A percentile compares a stretch with the other conserved stretches of the same genome.
Evolutionary conservation across 768 basidiomycete genomes (phyloP).

Genomic region (Lentinula sp.): DNA sequence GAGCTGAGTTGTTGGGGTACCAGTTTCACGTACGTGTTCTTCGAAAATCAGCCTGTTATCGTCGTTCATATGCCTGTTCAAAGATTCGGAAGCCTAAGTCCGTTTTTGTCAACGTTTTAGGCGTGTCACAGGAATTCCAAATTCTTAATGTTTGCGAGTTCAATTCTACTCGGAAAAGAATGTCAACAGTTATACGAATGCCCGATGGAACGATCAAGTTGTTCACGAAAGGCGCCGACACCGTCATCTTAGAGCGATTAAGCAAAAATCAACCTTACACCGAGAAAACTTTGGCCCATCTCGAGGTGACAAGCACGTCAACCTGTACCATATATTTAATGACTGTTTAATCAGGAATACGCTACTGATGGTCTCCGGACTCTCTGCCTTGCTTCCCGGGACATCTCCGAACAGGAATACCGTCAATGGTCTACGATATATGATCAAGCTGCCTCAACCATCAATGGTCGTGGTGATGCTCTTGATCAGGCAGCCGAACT

Average conservation of each 20-base stretch:
- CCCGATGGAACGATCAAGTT: slow-evolving; percentile 91
- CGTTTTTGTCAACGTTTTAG: slow-evolving; percentile 80
- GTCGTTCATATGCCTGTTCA: background rate
- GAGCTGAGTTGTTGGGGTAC: slow-evolving; percentile 88
- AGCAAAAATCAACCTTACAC: slow-evolving; percentile 78
- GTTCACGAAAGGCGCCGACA: slow-evolving; percentile 97
- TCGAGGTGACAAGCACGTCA: slow-evolving; percentile 57
- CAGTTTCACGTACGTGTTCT: slow-evolving; percentile 77
- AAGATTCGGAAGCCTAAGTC: slow-evolving; percentile 96
- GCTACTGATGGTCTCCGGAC: slow-evolving; percentile 96
- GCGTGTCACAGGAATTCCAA: slow-evolving; percentile 73
- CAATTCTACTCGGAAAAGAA: slow-evolving; percentile 95
- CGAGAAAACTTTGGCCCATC: slow-evolving; percentile 82
- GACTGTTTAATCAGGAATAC: slow-evolving; percentile 58
- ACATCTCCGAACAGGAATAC: slow-evolving; percentile 89
- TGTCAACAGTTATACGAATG: slow-evolving; percentile 89
- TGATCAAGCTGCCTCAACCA: slow-evolving; percentile 87
- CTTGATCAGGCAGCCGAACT: slow-evolving; percentile 92
- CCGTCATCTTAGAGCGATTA: slow-evolving; percentile 92
- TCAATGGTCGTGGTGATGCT: slow-evolving; percentile 92
- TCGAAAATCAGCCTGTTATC: background rate
- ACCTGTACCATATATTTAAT: slow-evolving; percentile 4
- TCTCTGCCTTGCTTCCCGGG: slow-evolving; percentile 92
- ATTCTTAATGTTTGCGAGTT: slow-evolving; percentile 98
- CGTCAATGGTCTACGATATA: slow-evolving; percentile 84